Evolutionary conservation across 129 eudicot genomes (phyloP), one percentile per base, ranked within the genome.

Genomic region (Smallanthus sonchifolius): DNA sequence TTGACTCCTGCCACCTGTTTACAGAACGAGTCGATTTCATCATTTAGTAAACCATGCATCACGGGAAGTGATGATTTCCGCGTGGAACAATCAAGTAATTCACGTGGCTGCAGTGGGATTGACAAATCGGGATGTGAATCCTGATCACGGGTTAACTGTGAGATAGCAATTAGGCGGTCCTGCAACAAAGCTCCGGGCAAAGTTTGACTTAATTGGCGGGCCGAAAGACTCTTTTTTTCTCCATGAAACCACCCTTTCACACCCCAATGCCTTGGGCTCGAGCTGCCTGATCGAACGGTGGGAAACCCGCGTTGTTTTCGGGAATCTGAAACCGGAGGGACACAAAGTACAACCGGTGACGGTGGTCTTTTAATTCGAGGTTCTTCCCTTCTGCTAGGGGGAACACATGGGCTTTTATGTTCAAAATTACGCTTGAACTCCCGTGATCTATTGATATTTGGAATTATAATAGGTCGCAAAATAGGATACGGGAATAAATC

Each of bases 211-310:
- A 92, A 74, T 49, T 83, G 87, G 39, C 84, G 96, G 15, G 96
- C 83, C 7, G 96, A 84, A 35, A 89, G 88, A 78, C 90, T 83
- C 43, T 82, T 90, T 90, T 67, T 78, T 88, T 65, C 95, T 82
- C 98, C 98, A 78, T 90, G 88, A 56, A 88, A 87, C 98, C 96
- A 93, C 45, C 98, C 92, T 90, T 85, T 88, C 52, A 93, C 96
- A 24, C 98, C 98, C 97, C 92, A 93, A 42, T 93, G 88, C 78
- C 92, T 79, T 19, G 98, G 98, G 86, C 98, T 93, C 42, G 98
- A 93, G 85, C 98, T 93, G 76, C 98, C 98, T n/a, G 98, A 93
- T 72, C 98, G 86, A 56, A 90, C 98, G 6, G 98, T 88, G 3
- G 98, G 96, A 82, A 88, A 93, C 10, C 95, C 96, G n/a, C 96